Conservation (phyloP, 192 early-diverging fungal species). For the Coemansia asiatica region DNA sequence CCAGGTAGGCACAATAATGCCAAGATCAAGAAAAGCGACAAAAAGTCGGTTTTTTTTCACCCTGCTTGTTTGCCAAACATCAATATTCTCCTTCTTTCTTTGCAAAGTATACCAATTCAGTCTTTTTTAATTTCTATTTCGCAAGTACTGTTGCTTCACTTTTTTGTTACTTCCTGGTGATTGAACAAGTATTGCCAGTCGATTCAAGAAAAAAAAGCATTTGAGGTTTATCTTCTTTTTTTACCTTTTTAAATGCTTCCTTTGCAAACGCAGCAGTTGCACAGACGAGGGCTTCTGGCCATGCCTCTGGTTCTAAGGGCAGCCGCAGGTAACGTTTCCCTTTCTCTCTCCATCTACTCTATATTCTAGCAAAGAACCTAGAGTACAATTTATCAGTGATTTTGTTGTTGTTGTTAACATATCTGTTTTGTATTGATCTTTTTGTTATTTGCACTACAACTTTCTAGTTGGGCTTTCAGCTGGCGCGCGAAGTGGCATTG, state of each 20-base stretch:
- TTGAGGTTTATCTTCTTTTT: no score
- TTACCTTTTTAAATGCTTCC: neutral
- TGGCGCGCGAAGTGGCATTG: neutral
- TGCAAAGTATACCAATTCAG: neutral
- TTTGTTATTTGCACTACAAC: neutral
- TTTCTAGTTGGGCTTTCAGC: neutral
- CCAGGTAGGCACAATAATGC: neutral
- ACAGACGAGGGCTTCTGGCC: neutral
- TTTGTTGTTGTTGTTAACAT: no score
- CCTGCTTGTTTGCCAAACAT: neutral
- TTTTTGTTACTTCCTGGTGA: no score
- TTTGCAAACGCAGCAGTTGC: slow-evolving; percentile 5
- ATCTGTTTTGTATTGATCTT: no score
- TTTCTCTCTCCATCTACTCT: neutral
- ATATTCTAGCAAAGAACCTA: neutral
- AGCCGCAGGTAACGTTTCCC: slow-evolving; percentile 4
- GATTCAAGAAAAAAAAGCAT: neutral
- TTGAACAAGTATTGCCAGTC: neutral
- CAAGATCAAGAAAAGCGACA: neutral
- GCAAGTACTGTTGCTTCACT: no score
- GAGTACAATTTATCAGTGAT: no score
- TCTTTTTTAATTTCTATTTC: neutral
- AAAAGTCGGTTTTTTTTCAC: neutral
- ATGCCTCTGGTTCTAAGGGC: neutral
- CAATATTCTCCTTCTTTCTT: neutral